Evolutionary conservation across 768 basidiomycete genomes (phyloP).

Genomic region (Daedalea quercina): DNA sequence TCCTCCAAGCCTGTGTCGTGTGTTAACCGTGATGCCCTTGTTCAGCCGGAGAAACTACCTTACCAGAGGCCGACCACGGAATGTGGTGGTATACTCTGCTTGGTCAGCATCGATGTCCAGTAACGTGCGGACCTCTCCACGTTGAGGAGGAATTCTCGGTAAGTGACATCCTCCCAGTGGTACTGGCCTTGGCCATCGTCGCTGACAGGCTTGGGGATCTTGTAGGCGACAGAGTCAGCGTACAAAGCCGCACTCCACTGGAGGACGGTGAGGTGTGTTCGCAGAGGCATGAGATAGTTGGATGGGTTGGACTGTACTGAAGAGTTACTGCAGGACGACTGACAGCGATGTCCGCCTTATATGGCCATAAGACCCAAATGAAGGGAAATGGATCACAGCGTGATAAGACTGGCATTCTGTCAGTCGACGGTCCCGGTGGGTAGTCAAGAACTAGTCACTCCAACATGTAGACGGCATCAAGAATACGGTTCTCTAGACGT

Average conservation of each 20-base stretch:
- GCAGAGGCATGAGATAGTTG: slow-evolving; percentile 11
- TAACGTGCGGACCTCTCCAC: slow-evolving; percentile 58
- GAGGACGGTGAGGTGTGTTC: slow-evolving; percentile 56
- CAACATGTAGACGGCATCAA: too few relatives aligned
- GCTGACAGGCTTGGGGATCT: slow-evolving; percentile 40
- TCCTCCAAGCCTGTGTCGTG: slow-evolving; percentile 51
- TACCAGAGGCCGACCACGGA: slow-evolving; percentile 68
- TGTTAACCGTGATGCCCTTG: neutral
- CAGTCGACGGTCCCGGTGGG: too few relatives aligned
- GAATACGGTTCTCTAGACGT: too few relatives aligned
- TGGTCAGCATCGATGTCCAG: slow-evolving; percentile 43
- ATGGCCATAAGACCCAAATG: too few relatives aligned
- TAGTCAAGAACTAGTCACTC: too few relatives aligned
- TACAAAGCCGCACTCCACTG: slow-evolving; percentile 40
- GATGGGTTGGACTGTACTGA: neutral
- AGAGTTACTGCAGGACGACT: neutral
- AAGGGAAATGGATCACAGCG: too few relatives aligned
- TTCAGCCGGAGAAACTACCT: slow-evolving; percentile 18
- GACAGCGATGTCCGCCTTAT: too few relatives aligned
- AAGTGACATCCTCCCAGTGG: slow-evolving; percentile 55
- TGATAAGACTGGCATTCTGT: too few relatives aligned
- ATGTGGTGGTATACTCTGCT: slow-evolving; percentile 35
- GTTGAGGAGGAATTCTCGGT: slow-evolving; percentile 51
- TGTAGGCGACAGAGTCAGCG: slow-evolving; percentile 48
- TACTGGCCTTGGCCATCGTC: slow-evolving; percentile 33